phyloP scores from a whole-genome alignment of 805 yeast species.

The Pichia heedii region DNA sequence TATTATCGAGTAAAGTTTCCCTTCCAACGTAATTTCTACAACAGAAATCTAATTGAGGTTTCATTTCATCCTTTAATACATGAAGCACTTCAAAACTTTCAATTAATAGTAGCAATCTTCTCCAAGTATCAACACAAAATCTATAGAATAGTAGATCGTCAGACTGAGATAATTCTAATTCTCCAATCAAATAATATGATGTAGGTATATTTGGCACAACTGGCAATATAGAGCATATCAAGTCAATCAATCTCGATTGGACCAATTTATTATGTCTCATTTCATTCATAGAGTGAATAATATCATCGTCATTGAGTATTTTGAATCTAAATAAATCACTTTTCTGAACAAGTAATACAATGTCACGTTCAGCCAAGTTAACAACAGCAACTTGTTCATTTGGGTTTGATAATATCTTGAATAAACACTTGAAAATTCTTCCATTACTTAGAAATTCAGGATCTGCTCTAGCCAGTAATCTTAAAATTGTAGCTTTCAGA shows the following conservation, averaged over 20 bases:
- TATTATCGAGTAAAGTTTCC: conserved; percentile 2
- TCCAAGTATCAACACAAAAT: conserved; percentile 25
- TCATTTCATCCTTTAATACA: conserved; percentile 12
- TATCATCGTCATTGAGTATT: conserved; percentile 18
- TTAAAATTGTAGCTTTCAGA: conserved; percentile 20
- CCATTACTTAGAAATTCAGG: conserved; percentile 18
- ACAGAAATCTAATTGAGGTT: conserved; percentile 18
- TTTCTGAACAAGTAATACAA: conserved; percentile 14
- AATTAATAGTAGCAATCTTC: conserved; percentile 15
- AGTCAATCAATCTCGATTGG: conserved; percentile 25
- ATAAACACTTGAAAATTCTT: conserved; percentile 12
- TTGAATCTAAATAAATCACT: conserved; percentile 27
- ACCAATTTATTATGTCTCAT: conserved; percentile 20
- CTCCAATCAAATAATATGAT: conserved; percentile 18
- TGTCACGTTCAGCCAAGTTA: conserved; percentile 15
- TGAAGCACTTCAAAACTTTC: not conserved
- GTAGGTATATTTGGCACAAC: conserved; percentile 19
- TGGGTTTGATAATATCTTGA: conserved; percentile 16
- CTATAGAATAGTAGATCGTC: conserved; percentile 26
- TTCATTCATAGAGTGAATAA: conserved; percentile 14
- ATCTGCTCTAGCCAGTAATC: conserved; percentile 22
- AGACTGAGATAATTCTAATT: conserved; percentile 15
- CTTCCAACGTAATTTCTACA: conserved; percentile 18
- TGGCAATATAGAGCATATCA: conserved; percentile 21
- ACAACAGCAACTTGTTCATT: conserved; percentile 17